Conservation (phyloP, 169 alveolate species). For the Plasmodium coatneyi region DNA sequence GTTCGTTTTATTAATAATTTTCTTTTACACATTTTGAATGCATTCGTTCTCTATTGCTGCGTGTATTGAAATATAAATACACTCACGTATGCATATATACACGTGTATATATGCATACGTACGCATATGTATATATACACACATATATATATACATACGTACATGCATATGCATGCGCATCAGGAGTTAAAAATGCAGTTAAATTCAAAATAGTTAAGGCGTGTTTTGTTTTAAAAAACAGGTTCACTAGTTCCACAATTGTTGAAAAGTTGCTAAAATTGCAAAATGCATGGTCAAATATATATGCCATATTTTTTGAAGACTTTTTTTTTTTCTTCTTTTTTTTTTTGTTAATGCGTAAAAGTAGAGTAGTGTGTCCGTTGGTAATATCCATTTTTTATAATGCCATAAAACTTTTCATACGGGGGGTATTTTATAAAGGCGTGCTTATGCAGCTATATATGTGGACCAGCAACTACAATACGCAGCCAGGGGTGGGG, state of each 20-base stretch:
- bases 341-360: constrained; percentile 10
- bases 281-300: constrained; percentile 61
- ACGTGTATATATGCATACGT: constrained; percentile 7
- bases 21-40: constrained; percentile 21
- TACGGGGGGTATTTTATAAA: constrained; percentile 2
- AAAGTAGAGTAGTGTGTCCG: neutral
- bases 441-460: constrained; percentile 12
- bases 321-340: constrained; percentile 9
- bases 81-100: neutral
- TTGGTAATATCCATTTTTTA: neutral
- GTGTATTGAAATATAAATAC: constrained; percentile 48
- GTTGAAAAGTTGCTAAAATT: constrained; percentile 13
- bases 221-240: constrained; percentile 28
- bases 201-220: constrained; percentile 21
- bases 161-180: constrained; percentile 3
- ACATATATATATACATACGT: constrained; percentile 16
- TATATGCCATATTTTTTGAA: constrained; percentile 28
- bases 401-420: constrained; percentile 4
- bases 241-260: constrained; percentile 39
- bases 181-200: constrained; percentile 58
- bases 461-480: neutral
- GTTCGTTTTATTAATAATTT: constrained; percentile 10
- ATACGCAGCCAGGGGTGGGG: neutral
- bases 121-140: neutral
- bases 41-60: neutral